phyloP scores from a whole-genome alignment of 768 basidiomycete genomes.

The Hemileccinum impolitum region DNA sequence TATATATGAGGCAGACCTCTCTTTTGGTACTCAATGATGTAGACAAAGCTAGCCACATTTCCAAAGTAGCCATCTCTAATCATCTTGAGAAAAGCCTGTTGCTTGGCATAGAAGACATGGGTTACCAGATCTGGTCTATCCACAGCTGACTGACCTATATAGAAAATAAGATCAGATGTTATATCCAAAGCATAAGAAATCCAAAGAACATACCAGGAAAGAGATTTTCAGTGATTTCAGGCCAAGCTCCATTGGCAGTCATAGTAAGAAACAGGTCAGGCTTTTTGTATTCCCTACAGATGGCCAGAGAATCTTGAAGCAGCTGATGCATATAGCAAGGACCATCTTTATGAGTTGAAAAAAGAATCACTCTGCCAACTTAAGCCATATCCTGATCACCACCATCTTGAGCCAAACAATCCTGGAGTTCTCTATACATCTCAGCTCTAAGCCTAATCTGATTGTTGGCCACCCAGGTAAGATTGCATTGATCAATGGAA shows the following conservation, averaged over 20 bases:
- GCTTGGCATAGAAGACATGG: constrained; percentile 25
- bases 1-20: constrained; percentile 48
- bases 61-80: constrained; percentile 38
- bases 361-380: constrained; percentile 35
- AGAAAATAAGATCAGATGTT: neutral
- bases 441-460: constrained; percentile 35
- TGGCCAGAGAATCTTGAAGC: constrained; percentile 45
- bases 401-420: constrained; percentile 25
- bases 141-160: neutral
- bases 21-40: constrained; percentile 58
- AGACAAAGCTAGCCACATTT: constrained; percentile 39
- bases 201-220: constrained; percentile 24
- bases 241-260: constrained; percentile 51
- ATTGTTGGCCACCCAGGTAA: constrained; percentile 34
- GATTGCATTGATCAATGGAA: constrained; percentile 36
- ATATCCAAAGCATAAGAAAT: neutral
- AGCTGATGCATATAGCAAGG: constrained; percentile 40
- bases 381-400: constrained; percentile 26
- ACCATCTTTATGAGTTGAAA: constrained; percentile 38
- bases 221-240: constrained; percentile 36
- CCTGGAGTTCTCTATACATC: constrained; percentile 16
- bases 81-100: constrained; percentile 32
- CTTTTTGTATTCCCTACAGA: constrained; percentile 35
- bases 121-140: neutral
- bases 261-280: constrained; percentile 23